Evolutionary conservation across 2,329 filamentous ascomycete species (phyloP).

Genomic region (Fusarium anguioides): DNA sequence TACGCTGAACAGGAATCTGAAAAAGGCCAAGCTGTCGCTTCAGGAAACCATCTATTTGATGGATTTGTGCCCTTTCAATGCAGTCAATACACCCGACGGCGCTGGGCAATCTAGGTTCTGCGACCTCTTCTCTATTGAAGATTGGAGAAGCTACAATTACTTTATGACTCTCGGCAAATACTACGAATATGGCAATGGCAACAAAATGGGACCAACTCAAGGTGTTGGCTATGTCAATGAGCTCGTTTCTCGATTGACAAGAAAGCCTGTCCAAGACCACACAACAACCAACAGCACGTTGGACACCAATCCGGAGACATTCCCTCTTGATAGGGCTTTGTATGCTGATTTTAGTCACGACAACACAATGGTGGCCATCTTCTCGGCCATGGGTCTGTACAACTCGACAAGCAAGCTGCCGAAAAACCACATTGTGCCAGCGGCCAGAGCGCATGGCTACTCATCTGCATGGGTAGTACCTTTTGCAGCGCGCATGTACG

Average conservation of each 20-base stretch:
- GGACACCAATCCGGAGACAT: slow-evolving; percentile 73
- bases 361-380: slow-evolving; percentile 83
- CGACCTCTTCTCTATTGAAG: slow-evolving; percentile 74
- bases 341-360: slow-evolving; percentile 96
- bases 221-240: slow-evolving; percentile 91
- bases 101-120: slow-evolving; percentile 75
- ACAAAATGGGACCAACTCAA: slow-evolving; percentile 82
- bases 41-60: slow-evolving; percentile 78
- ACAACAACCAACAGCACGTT: slow-evolving; percentile 84
- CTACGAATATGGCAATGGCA: slow-evolving; percentile 83
- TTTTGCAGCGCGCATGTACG: slow-evolving; percentile 82
- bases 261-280: slow-evolving; percentile 73
- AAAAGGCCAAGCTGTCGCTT: slow-evolving; percentile 72
- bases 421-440: slow-evolving; percentile 60
- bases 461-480: slow-evolving; percentile 83
- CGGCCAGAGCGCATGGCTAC: slow-evolving; percentile 71
- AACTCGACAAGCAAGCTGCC: slow-evolving; percentile 69
- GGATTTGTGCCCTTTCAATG: slow-evolving; percentile 89
- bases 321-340: slow-evolving; percentile 74
- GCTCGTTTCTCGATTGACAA: slow-evolving; percentile 82
- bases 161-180: slow-evolving; percentile 83
- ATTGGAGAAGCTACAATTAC: slow-evolving; percentile 87
- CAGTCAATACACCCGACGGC: slow-evolving; percentile 70
- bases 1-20: slow-evolving; percentile 75
- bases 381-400: slow-evolving; percentile 82